These are phyloP conservation scores for Mercurialis annua DNA, from an alignment of 345 rosid genomes.

Conservation along the genomic window DNA sequence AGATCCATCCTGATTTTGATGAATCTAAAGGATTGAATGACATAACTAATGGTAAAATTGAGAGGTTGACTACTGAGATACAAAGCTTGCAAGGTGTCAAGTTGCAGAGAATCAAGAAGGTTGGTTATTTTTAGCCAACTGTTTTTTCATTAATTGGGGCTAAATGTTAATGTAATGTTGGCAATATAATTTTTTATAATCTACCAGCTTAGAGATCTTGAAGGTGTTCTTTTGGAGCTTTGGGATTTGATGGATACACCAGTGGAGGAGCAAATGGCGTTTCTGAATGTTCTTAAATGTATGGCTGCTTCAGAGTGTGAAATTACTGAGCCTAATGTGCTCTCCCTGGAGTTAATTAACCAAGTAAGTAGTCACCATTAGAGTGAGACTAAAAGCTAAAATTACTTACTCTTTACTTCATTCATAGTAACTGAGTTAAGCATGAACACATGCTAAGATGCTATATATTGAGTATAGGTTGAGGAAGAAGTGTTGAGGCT, in stretches of 20 bases:
- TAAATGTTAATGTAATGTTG: not conserved
- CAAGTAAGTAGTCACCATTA: conserved; percentile 36
- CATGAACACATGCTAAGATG: not conserved
- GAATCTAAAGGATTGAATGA: conserved; percentile 51
- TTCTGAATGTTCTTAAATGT: conserved; percentile 48
- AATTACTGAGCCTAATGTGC: conserved; percentile 47
- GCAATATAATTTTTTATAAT: not conserved
- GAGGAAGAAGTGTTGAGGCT: conserved; percentile 63
- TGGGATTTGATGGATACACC: conserved; percentile 74
- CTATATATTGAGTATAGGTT: conserved; percentile 38
- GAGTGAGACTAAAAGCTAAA: too few species aligned
- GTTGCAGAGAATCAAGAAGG: conserved; percentile 87
- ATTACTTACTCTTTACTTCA: not conserved
- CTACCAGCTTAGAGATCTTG: conserved; percentile 44
- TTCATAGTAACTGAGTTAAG: not conserved
- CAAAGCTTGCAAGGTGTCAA: conserved; percentile 62
- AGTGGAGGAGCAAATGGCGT: conserved; percentile 50
- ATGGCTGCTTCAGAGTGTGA: conserved; percentile 53
- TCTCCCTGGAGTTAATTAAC: conserved; percentile 49
- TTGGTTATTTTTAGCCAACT: conserved; percentile 21
- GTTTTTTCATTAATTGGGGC: not conserved
- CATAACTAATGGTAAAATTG: conserved; percentile 55
- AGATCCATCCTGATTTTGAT: conserved; percentile 53
- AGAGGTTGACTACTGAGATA: conserved; percentile 42
- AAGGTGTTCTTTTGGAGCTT: conserved; percentile 54